Evolutionary conservation across 495 filamentous ascomycete genomes (phyloP).

Genomic region (Neurospora pannonica): DNA sequence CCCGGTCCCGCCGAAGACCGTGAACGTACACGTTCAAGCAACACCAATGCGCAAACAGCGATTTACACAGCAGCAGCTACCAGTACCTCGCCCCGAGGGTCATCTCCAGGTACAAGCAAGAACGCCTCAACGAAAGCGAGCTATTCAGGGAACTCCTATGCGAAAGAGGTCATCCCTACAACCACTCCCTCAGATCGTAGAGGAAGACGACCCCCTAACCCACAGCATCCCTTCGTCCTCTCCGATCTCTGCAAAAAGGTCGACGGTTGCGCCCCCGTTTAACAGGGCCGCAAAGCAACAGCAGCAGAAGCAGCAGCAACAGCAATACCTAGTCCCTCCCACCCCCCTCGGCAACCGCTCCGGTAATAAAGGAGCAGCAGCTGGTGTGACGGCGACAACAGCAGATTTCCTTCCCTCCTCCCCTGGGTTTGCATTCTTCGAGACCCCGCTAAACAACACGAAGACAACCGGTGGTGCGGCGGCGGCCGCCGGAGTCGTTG

Average conservation of each 20-base stretch:
- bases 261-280: background rate
- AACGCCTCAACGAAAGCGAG: background rate
- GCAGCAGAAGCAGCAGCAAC: constrained; percentile 2
- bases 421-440: constrained; percentile 25
- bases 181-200: background rate
- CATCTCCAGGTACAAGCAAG: background rate
- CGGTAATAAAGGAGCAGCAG: constrained; percentile 5
- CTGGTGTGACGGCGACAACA: constrained; percentile 11
- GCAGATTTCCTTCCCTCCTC: constrained; percentile 31
- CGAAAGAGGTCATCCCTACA: background rate
- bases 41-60: background rate
- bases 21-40: background rate
- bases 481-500: constrained; percentile 17
- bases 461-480: too few species aligned
- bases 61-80: background rate
- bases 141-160: background rate
- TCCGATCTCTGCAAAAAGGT: background rate
- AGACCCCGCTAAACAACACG: constrained; percentile 27
- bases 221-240: background rate
- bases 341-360: constrained; percentile 7
- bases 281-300: background rate
- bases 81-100: background rate
- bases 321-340: constrained; percentile 8
- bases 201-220: background rate
- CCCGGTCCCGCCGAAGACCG: background rate